These are phyloP conservation scores for Trichoderma sp. DNA, from an alignment of 2,329 filamentous ascomycete genomes.

Conservation along the genomic window DNA sequence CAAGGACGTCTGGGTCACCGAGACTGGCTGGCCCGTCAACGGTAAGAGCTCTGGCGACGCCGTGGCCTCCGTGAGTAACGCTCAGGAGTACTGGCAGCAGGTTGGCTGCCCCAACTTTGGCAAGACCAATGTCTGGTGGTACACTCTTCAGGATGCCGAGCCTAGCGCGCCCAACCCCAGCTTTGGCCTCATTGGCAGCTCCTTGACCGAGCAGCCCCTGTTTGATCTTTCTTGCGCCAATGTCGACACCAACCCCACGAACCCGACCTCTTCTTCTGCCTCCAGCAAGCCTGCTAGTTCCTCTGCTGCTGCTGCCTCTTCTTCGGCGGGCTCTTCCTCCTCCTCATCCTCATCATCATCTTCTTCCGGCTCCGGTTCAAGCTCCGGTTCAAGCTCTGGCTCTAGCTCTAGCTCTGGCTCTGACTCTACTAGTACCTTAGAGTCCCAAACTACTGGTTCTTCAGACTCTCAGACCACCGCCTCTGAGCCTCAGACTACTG, in stretches of 20 bases:
- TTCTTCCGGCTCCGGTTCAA: slow-evolving; percentile 34
- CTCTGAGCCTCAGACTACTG: neutral
- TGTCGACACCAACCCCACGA: slow-evolving; percentile 28
- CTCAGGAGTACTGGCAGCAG: slow-evolving; percentile 78
- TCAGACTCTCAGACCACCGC: neutral
- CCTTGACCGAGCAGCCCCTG: slow-evolving; percentile 58
- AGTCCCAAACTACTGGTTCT: neutral
- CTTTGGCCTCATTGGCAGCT: slow-evolving; percentile 69
- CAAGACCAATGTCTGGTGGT: slow-evolving; percentile 73
- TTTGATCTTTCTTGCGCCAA: slow-evolving; percentile 65
- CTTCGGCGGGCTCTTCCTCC: slow-evolving; percentile 29
- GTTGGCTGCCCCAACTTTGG: slow-evolving; percentile 74
- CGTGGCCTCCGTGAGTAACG: slow-evolving; percentile 67
- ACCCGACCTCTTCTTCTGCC: slow-evolving; percentile 23
- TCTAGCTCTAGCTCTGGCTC: slow-evolving; percentile 5
- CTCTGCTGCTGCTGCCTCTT: slow-evolving; percentile 32
- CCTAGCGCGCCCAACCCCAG: slow-evolving; percentile 64
- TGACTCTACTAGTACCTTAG: neutral
- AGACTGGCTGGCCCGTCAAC: slow-evolving; percentile 84
- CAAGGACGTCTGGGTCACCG: slow-evolving; percentile 83
- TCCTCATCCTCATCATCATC: slow-evolving; percentile 34
- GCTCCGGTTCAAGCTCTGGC: slow-evolving; percentile 32
- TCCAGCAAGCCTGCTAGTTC: slow-evolving; percentile 28
- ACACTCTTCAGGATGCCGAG: slow-evolving; percentile 70
- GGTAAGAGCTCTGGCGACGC: slow-evolving; percentile 66